Evolutionary conservation across 306 rosid species (phyloP), one percentile per base, ranked within the genome.

Genomic region (Trifolium repens): DNA sequence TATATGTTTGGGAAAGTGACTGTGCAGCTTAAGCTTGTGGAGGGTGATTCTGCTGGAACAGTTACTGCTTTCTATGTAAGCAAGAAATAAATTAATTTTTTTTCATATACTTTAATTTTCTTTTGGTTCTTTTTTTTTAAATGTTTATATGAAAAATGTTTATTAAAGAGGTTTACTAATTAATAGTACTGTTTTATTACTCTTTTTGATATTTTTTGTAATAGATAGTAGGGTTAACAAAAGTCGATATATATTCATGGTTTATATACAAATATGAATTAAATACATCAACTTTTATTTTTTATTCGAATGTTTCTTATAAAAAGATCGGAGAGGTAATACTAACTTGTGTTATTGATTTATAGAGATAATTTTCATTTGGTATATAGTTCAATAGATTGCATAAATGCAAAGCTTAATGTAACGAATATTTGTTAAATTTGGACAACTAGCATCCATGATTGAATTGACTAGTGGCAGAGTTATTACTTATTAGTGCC

Each of bases 11-110:
- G 99, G 15, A 94, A 86, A 79, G 99, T 90, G 19, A 84, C 81
- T 49, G 69, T 92, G 19, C 90, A 90, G 55, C 88, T 94, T 53
- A 94, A 94, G 85, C 99, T 94, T 71, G 72, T 94, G 7, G 90
- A 89, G 80, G 99, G 97, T 12, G 96, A 94, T 71, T 94, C 99
- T 34, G 96, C 97, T 19, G 97, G 99, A 87, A 92, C 97, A 1
- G 99, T 94, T 9, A 92, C 97, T 22, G 97, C 99, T 69, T 92
- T 85, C 84, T 94, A 92, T 80, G 99, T 90, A 70, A 89, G 97
- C 74, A 26, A 7, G 49, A 37, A 12, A 24, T 11, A 26, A 5
- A n/a, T 10, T 24, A 1, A 2, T 8, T 1, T 24, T 7, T 7
- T 50, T 30, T 30, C 5, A 30, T 30, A 30, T 30, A 1, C 37